Evolutionary conservation across 2,329 filamentous ascomycete species (phyloP).

Genomic region (Trichoderma lentiforme): DNA sequence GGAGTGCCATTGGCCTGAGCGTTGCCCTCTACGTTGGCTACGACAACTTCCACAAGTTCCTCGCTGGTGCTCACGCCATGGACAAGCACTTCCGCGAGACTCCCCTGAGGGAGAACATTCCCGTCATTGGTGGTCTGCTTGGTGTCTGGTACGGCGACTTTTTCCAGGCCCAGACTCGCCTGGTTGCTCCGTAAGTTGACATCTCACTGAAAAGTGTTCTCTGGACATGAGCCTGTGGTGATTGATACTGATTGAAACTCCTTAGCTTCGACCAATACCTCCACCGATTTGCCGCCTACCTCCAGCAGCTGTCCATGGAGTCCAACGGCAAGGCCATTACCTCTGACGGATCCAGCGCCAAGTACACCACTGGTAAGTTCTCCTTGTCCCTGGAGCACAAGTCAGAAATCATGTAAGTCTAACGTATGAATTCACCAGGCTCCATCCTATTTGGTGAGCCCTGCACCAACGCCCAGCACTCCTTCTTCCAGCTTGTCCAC

Average conservation of each 20-base stretch:
- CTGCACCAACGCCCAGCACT: conserved; percentile 98
- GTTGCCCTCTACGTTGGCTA: conserved; percentile 93
- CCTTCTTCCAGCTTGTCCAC: conserved; percentile 99
- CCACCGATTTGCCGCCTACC: conserved; percentile 97
- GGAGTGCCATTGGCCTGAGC: conserved; percentile 95
- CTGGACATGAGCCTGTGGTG: not conserved
- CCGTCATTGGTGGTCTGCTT: conserved; percentile 82
- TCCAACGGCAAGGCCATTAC: conserved; percentile 98
- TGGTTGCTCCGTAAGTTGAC: conserved; percentile 79
- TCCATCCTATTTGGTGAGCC: conserved; percentile 96
- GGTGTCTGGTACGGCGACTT: conserved; percentile 99
- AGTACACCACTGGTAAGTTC: conserved; percentile 78
- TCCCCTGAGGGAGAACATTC: conserved; percentile 92
- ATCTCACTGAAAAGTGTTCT: not conserved
- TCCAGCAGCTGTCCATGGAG: conserved; percentile 99
- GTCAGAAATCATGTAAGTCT: conserved; percentile 13
- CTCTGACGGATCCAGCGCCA: conserved; percentile 81
- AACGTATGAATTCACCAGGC: conserved; percentile 38
- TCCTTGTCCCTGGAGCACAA: not conserved
- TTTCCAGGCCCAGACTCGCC: conserved; percentile 95
- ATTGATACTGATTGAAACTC: not conserved
- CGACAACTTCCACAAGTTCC: conserved; percentile 97
- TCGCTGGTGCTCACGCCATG: conserved; percentile 93
- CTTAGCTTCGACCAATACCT: conserved; percentile 94
- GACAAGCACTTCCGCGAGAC: conserved; percentile 96